Conservation (phyloP, 345 rosid genomes). For the Camelina laxa region DNA sequence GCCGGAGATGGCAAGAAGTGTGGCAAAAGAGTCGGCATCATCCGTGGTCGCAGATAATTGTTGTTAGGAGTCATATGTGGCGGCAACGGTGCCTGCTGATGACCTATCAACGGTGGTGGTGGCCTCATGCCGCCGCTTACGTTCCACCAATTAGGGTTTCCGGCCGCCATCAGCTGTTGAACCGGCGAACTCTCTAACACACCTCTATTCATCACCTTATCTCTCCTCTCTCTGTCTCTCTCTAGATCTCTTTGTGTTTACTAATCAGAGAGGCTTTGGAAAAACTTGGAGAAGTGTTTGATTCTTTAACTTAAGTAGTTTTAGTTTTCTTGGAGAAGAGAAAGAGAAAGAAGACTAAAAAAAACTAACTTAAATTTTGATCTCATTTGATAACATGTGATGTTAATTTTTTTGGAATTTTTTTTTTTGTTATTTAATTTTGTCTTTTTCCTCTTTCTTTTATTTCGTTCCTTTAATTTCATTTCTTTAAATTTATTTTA, state of each 20-base stretch:
- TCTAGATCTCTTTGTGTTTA: constrained; percentile 40
- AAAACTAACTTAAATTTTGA: constrained; percentile 26
- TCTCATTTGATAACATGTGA: constrained; percentile 42
- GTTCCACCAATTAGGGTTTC: constrained; percentile 90
- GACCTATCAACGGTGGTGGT: constrained; percentile 51
- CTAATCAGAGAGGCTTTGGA: constrained; percentile 53
- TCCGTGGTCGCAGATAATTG: constrained; percentile 40
- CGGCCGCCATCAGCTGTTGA: constrained; percentile 79
- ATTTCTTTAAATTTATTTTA: constrained; percentile 36
- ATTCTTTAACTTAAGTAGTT: constrained; percentile 54
- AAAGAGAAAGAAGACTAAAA: constrained; percentile 34
- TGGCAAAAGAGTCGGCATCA: constrained; percentile 55
- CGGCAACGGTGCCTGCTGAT: constrained; percentile 44
- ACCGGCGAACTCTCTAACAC: constrained; percentile 79
- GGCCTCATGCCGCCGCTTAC: constrained; percentile 66
- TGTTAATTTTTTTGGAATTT: constrained; percentile 22
- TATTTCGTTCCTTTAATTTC: constrained; percentile 44
- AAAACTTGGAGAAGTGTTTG: constrained; percentile 58
- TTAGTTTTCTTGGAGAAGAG: constrained; percentile 36
- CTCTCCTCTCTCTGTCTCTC: constrained; percentile 31
- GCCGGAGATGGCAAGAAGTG: constrained; percentile 54
- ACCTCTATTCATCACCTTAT: constrained; percentile 66
- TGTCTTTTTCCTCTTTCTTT: constrained; percentile 46
- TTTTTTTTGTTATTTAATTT: constrained; percentile 30
- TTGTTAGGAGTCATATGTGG: constrained; percentile 41